phyloP scores from a whole-genome alignment of 2,329 filamentous ascomycete genomes.

The Tolypocladium tundrense region DNA sequence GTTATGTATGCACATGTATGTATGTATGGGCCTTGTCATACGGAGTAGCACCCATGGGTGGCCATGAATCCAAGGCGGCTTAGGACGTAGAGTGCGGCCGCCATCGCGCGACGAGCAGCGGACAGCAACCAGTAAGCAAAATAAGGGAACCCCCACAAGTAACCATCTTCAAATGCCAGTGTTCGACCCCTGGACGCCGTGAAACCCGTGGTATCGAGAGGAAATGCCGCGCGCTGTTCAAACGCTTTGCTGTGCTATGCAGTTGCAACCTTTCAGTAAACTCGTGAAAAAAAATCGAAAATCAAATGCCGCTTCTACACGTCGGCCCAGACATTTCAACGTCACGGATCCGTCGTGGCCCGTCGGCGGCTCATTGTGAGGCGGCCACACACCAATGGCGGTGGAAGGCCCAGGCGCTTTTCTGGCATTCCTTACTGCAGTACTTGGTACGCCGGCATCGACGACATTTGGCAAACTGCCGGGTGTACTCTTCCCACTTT shows the following conservation, averaged over 20 bases:
- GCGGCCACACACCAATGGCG: constrained; percentile 93
- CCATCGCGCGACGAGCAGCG: neutral
- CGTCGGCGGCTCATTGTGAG: constrained; percentile 29
- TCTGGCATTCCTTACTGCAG: constrained; percentile 99
- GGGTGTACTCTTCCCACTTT: constrained; percentile 94
- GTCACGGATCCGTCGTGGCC: neutral
- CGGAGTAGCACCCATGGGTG: neutral
- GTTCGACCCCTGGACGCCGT: constrained; percentile 14
- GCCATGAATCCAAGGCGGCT: neutral
- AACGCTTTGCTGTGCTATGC: constrained; percentile 32
- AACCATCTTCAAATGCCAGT: constrained; percentile 8
- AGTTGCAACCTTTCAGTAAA: constrained; percentile 20
- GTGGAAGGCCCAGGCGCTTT: constrained; percentile 97
- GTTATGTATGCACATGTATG: neutral
- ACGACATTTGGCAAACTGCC: constrained; percentile 96
- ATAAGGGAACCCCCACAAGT: constrained; percentile 1
- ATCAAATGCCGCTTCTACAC: neutral
- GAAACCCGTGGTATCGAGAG: constrained; percentile 33
- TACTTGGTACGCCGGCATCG: constrained; percentile 95
- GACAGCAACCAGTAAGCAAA: constrained; percentile 2
- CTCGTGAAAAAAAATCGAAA: constrained; percentile 15
- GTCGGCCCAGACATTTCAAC: neutral
- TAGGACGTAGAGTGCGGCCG: neutral
- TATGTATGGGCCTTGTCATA: neutral
- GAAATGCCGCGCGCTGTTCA: constrained; percentile 30